Evolutionary conservation across 2,329 filamentous ascomycete genomes (phyloP).

Genomic region (Exophiala lecanii-corni): DNA sequence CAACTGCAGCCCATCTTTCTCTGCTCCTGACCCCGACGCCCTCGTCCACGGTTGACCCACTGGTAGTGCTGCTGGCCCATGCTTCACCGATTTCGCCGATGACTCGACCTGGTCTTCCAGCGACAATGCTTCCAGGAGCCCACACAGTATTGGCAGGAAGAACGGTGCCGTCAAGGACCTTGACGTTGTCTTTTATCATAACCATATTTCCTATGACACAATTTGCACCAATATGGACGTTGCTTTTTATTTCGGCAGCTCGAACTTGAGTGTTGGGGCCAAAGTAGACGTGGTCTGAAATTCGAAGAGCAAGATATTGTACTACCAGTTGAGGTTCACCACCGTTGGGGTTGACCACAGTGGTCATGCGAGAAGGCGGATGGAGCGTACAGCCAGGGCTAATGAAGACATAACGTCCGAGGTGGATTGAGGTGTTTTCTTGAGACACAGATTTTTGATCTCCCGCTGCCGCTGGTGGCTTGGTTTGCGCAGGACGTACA

Average conservation of each 20-base stretch:
- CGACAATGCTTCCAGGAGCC: conserved; percentile 88
- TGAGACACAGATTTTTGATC: conserved; percentile 31
- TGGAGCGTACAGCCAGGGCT: conserved; percentile 72
- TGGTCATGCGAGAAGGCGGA: conserved; percentile 76
- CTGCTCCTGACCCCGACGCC: conserved; percentile 23
- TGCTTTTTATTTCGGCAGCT: conserved; percentile 74
- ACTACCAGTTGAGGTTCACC: conserved; percentile 40
- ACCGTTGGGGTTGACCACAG: conserved; percentile 49
- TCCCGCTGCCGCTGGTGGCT: conserved; percentile 26
- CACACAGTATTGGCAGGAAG: conserved; percentile 87
- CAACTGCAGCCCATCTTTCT: conserved; percentile 26
- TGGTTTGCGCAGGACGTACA: conserved; percentile 53
- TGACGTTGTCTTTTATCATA: conserved; percentile 90
- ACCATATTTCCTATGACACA: conserved; percentile 79
- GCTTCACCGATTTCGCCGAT: conserved; percentile 66
- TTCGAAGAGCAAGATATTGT: conserved; percentile 82
- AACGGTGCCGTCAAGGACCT: conserved; percentile 77
- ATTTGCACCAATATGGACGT: conserved; percentile 77
- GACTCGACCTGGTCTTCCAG: conserved; percentile 71
- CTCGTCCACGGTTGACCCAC: conserved; percentile 23
- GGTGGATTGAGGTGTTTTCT: conserved; percentile 60
- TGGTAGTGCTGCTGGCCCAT: conserved; percentile 33
- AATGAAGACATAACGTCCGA: conserved; percentile 89
- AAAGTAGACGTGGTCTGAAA: conserved; percentile 92
- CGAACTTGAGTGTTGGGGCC: conserved; percentile 71